Conservation (phyloP, 345 rosid genomes). For the Eutrema japonicum region DNA sequence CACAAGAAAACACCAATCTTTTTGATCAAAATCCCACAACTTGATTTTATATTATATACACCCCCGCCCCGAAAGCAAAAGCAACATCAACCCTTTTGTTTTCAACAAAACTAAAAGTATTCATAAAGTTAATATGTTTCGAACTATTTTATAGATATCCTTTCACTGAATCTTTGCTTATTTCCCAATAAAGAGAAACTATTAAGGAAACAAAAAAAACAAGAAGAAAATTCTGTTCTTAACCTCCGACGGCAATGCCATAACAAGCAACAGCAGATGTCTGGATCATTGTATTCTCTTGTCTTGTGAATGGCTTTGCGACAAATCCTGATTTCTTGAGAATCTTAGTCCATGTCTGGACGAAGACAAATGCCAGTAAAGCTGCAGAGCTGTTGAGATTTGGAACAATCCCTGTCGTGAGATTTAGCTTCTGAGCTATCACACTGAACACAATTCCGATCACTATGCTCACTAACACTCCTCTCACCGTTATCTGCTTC, state of each 20-base stretch:
- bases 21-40: not conserved
- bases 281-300: conserved; percentile 95
- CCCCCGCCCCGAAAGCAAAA: conserved; percentile 18
- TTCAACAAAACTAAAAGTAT: conserved; percentile 15
- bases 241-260: conserved; percentile 92
- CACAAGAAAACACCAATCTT: not conserved
- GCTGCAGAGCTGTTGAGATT: conserved; percentile 91
- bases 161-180: conserved; percentile 15
- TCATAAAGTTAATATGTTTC: conserved; percentile 12
- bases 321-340: conserved; percentile 69
- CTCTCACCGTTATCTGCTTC: conserved; percentile 73
- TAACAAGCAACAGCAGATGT: conserved; percentile 96
- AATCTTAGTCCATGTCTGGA: conserved; percentile 81
- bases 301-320: conserved; percentile 76
- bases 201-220: not conserved
- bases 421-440: conserved; percentile 87
- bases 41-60: conserved; percentile 18
- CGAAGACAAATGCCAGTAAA: conserved; percentile 72
- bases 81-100: conserved; percentile 27
- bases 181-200: conserved; percentile 6
- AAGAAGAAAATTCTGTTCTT: conserved; percentile 5
- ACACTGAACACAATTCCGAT: conserved; percentile 80
- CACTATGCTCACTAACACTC: conserved; percentile 68
- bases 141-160: conserved; percentile 19
- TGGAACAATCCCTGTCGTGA: conserved; percentile 77